Evolutionary conservation across 2,329 filamentous ascomycete species (phyloP).

Genomic region (Cytospora piceae): DNA sequence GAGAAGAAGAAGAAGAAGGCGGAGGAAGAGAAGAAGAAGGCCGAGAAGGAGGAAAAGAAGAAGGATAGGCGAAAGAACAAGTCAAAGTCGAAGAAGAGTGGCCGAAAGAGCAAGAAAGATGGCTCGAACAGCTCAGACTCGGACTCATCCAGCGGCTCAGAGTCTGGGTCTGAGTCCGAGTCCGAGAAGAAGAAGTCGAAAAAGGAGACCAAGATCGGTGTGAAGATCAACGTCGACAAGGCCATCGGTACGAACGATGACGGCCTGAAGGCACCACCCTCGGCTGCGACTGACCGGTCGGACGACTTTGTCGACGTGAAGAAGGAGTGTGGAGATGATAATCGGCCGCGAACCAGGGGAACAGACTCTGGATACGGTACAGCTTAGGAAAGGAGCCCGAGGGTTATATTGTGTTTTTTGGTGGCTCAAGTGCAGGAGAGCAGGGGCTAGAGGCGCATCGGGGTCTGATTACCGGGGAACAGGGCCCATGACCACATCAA

Average conservation of each 20-base stretch:
- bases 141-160: slow-evolving; percentile 21
- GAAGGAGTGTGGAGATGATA: slow-evolving; percentile 23
- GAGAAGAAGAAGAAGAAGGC: slow-evolving; percentile 39
- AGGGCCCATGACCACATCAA: not conserved
- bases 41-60: slow-evolving; percentile 36
- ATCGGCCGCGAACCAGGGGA: slow-evolving; percentile 25
- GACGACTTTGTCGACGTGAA: slow-evolving; percentile 32
- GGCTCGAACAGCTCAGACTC: slow-evolving; percentile 18
- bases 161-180: slow-evolving; percentile 30
- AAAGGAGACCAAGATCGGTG: slow-evolving; percentile 27
- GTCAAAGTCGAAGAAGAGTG: slow-evolving; percentile 24
- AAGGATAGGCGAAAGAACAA: slow-evolving; percentile 35
- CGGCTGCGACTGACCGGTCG: slow-evolving; percentile 14
- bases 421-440: too few species aligned
- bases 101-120: slow-evolving; percentile 26
- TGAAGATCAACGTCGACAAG: slow-evolving; percentile 10
- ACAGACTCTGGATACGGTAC: slow-evolving; percentile 36
- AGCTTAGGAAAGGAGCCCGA: slow-evolving; percentile 15
- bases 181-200: slow-evolving; percentile 31
- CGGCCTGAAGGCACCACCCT: not conserved
- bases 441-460: not conserved
- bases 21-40: slow-evolving; percentile 33
- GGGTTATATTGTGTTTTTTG: too few species aligned
- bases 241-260: slow-evolving; percentile 5
- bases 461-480: not conserved